phyloP scores from a whole-genome alignment of 306 rosid genomes.

The Oemleria cerasiformis region DNA sequence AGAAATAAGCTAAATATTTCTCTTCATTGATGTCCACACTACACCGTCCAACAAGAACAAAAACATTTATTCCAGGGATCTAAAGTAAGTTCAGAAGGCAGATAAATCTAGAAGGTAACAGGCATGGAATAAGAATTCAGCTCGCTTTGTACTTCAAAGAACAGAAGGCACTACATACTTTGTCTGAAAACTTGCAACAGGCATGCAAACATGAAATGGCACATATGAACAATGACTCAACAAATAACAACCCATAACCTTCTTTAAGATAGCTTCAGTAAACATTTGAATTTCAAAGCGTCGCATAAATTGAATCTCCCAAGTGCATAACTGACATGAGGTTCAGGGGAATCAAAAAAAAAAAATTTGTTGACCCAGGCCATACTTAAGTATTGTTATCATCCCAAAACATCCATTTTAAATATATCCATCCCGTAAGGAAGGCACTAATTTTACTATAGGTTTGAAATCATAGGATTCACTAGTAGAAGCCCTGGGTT shows the following conservation, averaged over 20 bases:
- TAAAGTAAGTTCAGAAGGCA: not conserved
- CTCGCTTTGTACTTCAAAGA: not conserved
- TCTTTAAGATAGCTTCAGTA: not conserved
- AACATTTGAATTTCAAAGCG: not conserved
- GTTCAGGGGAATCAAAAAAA: no score
- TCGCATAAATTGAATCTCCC: no score
- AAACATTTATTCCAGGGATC: not conserved
- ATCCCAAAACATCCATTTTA: no score
- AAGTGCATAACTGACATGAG: no score
- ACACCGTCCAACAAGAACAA: constrained; percentile 38
- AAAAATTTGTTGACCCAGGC: no score
- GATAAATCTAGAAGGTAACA: not conserved
- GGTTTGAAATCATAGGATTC: no score
- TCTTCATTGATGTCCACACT: constrained; percentile 66
- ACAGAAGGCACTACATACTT: not conserved
- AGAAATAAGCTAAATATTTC: constrained; percentile 81
- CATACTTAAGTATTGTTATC: no score
- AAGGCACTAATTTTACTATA: no score
- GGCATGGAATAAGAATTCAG: not conserved
- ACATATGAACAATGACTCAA: not conserved
- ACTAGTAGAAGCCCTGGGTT: no score
- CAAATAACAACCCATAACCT: no score
- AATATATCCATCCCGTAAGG: no score
- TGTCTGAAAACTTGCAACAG: not conserved
- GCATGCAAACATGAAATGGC: constrained; percentile 8